phyloP scores from a whole-genome alignment of 2,329 filamentous ascomycete species.

The Aspergillus pseudonomiae region DNA sequence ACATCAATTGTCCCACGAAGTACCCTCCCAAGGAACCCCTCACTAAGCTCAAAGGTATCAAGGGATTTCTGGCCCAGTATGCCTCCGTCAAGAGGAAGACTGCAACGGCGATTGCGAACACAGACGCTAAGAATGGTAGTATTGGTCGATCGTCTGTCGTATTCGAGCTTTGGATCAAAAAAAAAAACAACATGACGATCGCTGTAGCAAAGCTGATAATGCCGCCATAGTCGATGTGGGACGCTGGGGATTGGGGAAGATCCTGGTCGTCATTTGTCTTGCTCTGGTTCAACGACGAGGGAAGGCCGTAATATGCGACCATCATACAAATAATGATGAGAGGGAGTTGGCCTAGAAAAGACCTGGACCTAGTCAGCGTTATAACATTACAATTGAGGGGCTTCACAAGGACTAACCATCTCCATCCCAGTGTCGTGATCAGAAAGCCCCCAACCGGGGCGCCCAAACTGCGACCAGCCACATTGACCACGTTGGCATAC shows the following conservation, averaged over 20 bases:
- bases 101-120: neutral
- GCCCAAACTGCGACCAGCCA: slow-evolving; percentile 54
- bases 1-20: neutral
- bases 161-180: slow-evolving; percentile 2
- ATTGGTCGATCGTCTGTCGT: neutral
- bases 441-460: slow-evolving; percentile 72
- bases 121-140: neutral
- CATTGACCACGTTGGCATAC: slow-evolving; percentile 50
- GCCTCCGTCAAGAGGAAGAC: neutral
- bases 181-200: neutral
- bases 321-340: neutral
- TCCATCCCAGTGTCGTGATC: slow-evolving; percentile 71
- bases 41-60: slow-evolving; percentile 2
- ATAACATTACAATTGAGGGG: neutral
- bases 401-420: slow-evolving; percentile 50
- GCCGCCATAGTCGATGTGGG: neutral
- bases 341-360: slow-evolving; percentile 7
- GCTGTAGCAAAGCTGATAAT: neutral
- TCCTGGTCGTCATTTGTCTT: neutral
- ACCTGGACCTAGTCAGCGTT: neutral
- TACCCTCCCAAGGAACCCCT: neutral
- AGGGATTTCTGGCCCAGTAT: slow-evolving; percentile 2
- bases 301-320: slow-evolving; percentile 3
- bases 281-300: neutral
- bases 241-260: neutral